Base-by-base conservation (phyloP, 2,329 filamentous ascomycete species). In the Trichoderma guizhouense region DNA sequence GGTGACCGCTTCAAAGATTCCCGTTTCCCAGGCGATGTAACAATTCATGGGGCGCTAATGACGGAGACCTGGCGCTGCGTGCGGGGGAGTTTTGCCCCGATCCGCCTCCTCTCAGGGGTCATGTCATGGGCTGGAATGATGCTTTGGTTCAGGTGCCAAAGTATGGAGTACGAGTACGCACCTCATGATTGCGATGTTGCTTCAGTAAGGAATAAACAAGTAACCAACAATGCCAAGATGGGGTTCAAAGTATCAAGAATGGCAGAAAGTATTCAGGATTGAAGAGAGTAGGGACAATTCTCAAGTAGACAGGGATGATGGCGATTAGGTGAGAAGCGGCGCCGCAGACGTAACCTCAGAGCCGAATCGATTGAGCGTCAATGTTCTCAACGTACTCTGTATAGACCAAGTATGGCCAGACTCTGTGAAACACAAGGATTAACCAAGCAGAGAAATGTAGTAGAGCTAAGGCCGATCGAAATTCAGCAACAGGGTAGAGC, bases 101-200 rank as follows among this genome's bases (percentile, higher is more conserved):
- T 34, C 53, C 43, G 43, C n/a, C 43, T 51, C 43, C 43, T 62
- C 67, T 62, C 57, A 69, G 55, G 67, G 67, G 65, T 53, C 39
- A 43, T 47, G n/a, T 18, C 3, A 30, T 39, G 60, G 39, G 32
- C 21, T 57, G 58, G 60, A 34, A 12, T 57, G 32, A 34, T 70
- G 43, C 58, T 51, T 28, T 53, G 30, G 18, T 34, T 18, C 15
- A 39, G 36, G 39, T 24, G n/a, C n/a, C 28, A 36, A 12, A 63
- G 21, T 32, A 30, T 7, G 7, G 39, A 43, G 30, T 26, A 30
- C n/a, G 11, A 24, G 43, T 51, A 73, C 72, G 67, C 72, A 71
- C 71, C 71, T 71, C 72, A 73, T 73, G 26, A 67, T 73, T 68
- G 71, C 28, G 18, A 18, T 66, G 7, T 63, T 14, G 21, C 7